Percentiles rank a stretch among this genome's conserved stretches.
These are phyloP conservation scores for Ogataea nonfermentans DNA, from an alignment of 805 yeast genomes.

Conservation along the genomic window DNA sequence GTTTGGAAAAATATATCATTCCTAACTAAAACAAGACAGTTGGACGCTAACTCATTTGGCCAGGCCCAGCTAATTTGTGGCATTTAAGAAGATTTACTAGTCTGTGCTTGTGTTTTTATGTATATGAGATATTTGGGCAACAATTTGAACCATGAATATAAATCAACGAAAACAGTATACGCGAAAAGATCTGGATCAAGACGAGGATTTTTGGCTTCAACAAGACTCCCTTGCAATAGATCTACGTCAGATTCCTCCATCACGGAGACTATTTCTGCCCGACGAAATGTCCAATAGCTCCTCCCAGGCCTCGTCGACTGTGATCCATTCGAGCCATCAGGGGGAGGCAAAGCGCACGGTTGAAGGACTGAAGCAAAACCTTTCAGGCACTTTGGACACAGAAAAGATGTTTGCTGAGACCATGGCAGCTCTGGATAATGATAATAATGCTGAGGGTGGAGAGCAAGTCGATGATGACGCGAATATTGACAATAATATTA, in stretches of 20 bases:
- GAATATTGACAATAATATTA: conserved; percentile 35
- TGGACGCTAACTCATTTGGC: background rate
- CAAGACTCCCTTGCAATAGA: conserved; percentile 17
- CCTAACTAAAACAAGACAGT: conserved; percentile 2
- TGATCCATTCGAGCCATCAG: conserved; percentile 21
- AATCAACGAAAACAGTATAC: conserved; percentile 19
- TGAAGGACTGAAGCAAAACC: conserved; percentile 12
- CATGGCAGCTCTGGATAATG: conserved; percentile 4
- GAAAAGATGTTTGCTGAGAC: conserved; percentile 20
- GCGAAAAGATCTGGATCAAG: conserved; percentile 23
- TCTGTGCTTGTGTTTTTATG: too few species aligned
- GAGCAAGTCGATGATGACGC: conserved; percentile 14
- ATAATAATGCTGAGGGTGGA: background rate
- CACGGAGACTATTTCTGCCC: conserved; percentile 9
- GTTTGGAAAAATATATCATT: conserved; percentile 9
- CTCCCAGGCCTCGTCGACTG: conserved; percentile 31
- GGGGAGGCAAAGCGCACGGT: conserved; percentile 10
- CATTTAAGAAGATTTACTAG: too few species aligned
- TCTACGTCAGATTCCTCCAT: conserved; percentile 14
- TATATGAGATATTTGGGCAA: too few species aligned
- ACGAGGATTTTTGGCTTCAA: conserved; percentile 23
- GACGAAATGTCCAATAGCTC: conserved; percentile 23
- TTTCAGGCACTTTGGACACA: conserved; percentile 25
- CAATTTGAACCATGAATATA: conserved; percentile 2
- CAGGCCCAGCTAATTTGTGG: background rate